Percentiles rank a stretch among this genome's conserved stretches.
Conservation (phyloP, 129 eudicot genomes). For the Heracleum sosnowskyi region DNA sequence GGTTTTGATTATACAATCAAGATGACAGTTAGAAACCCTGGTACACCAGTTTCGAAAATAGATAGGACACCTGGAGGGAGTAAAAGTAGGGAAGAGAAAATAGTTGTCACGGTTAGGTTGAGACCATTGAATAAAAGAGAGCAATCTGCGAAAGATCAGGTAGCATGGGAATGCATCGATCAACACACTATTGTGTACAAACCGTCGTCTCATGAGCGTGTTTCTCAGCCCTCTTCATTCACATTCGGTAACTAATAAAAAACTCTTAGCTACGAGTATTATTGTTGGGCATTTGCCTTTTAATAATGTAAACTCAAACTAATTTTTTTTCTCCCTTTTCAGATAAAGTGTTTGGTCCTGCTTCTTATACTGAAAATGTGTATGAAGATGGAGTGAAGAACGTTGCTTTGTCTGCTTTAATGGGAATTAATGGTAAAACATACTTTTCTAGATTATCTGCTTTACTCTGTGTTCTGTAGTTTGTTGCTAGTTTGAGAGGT, state of each 20-base stretch:
- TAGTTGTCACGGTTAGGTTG: conserved; percentile 81
- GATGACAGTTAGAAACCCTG: conserved; percentile 60
- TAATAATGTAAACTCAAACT: neutral
- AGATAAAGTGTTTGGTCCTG: conserved; percentile 94
- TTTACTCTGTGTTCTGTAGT: neutral
- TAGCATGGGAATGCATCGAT: conserved; percentile 87
- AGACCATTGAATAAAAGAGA: conserved; percentile 87
- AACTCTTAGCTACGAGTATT: neutral
- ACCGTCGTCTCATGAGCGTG: conserved; percentile 54
- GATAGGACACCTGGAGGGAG: conserved; percentile 83
- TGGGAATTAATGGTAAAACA: conserved; percentile 87
- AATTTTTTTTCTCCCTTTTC: conserved; percentile 17
- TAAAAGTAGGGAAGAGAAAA: conserved; percentile 74
- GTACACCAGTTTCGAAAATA: conserved; percentile 68
- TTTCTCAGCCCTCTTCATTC: conserved; percentile 52
- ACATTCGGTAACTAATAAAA: conserved; percentile 55
- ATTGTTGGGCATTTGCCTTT: neutral
- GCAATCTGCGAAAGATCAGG: conserved; percentile 60
- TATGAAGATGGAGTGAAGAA: conserved; percentile 91
- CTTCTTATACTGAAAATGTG: conserved; percentile 51
- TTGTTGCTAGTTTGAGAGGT: conserved; percentile 1
- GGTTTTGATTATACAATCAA: neutral
- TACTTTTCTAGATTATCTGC: neutral
- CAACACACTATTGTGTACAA: conserved; percentile 68
- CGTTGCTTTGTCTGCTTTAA: conserved; percentile 86